Conservation (phyloP, 2,329 filamentous ascomycete genomes). For the Cadophora sp. region DNA sequence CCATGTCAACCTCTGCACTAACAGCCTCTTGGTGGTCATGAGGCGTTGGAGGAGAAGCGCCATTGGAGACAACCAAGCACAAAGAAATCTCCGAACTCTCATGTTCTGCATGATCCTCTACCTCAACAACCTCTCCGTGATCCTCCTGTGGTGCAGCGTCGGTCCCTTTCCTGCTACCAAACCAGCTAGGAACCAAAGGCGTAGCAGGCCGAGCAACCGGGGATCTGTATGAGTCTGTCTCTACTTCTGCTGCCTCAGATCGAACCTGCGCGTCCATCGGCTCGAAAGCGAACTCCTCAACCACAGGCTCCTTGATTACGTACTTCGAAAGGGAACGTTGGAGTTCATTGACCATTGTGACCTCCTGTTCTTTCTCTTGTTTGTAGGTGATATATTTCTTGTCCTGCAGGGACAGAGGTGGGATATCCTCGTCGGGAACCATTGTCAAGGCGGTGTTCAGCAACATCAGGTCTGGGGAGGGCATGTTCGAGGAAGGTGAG, state of each 20-base stretch:
- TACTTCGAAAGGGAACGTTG: background rate
- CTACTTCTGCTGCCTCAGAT: background rate
- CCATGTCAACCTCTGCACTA: too few species aligned
- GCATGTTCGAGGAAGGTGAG: background rate
- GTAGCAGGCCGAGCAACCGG: background rate
- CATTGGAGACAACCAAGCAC: too few species aligned
- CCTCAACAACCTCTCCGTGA: too few species aligned
- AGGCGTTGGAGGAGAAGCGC: too few species aligned
- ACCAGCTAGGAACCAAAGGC: background rate
- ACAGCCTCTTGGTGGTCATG: too few species aligned
- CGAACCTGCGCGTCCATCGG: background rate
- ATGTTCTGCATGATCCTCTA: too few species aligned
- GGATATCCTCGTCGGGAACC: background rate
- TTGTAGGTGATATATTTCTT: too few species aligned
- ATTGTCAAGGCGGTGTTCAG: background rate
- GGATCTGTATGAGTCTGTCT: background rate
- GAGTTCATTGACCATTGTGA: background rate
- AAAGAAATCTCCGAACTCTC: too few species aligned
- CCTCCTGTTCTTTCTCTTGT: too few species aligned
- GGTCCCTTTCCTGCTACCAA: background rate
- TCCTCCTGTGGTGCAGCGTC: too few species aligned
- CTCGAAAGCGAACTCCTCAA: constrained; percentile 5
- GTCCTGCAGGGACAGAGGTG: background rate
- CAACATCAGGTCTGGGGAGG: background rate
- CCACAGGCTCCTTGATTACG: background rate